phyloP scores from a whole-genome alignment of 345 rosid genomes.

The Trapa bicornis region DNA sequence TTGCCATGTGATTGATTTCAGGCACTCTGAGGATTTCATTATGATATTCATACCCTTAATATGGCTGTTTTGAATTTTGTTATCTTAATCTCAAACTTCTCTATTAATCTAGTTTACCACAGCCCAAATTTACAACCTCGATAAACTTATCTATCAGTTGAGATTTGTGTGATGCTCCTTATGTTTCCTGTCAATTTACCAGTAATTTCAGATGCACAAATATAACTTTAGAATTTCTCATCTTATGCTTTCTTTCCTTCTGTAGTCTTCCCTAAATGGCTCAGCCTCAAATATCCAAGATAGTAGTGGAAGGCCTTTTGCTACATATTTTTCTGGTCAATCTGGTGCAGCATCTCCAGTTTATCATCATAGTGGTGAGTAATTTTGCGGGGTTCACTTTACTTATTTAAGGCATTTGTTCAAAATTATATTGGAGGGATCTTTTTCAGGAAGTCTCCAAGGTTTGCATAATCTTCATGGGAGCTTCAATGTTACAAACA shows the following conservation, averaged over 20 bases:
- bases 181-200: neutral
- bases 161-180: neutral
- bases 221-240: neutral
- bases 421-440: conserved; percentile 4
- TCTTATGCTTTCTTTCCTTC: neutral
- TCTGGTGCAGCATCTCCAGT: conserved; percentile 85
- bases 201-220: neutral
- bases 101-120: neutral
- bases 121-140: neutral
- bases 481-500: conserved; percentile 79
- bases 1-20: neutral
- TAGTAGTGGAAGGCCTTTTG: conserved; percentile 58
- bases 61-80: neutral
- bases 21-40: neutral
- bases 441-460: conserved; percentile 57
- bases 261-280: conserved; percentile 85
- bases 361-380: conserved; percentile 65
- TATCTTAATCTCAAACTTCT: neutral
- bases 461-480: conserved; percentile 90
- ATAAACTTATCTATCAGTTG: neutral
- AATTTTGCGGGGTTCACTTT: conserved; percentile 1
- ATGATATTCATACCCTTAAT: neutral
- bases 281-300: conserved; percentile 88
- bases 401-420: conserved; percentile 6
- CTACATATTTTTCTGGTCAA: conserved; percentile 83